These are phyloP conservation scores for Claviceps cyperi DNA, from an alignment of 2,329 filamentous ascomycete genomes.

Conservation along the genomic window DNA sequence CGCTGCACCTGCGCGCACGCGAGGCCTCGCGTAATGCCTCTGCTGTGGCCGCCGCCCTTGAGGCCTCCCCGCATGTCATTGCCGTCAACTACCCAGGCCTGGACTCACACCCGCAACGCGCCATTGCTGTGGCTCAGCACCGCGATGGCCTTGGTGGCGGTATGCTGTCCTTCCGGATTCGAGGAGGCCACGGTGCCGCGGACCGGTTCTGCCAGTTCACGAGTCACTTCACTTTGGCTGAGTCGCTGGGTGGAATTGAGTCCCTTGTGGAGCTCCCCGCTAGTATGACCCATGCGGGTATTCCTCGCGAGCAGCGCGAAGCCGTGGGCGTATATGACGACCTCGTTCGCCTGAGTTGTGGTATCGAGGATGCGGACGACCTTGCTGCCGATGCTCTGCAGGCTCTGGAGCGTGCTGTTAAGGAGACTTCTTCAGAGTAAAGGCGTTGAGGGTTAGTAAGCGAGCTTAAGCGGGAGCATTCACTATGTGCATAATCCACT, in stretches of 20 bases:
- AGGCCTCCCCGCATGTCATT: constrained; percentile 67
- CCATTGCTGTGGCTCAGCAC: constrained; percentile 80
- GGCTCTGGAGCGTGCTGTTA: constrained; percentile 64
- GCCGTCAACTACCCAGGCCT: constrained; percentile 93
- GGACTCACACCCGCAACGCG: constrained; percentile 71
- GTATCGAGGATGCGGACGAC: constrained; percentile 81
- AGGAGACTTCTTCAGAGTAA: constrained; percentile 10
- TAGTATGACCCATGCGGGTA: constrained; percentile 94
- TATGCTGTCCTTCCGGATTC: constrained; percentile 93
- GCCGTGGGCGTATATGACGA: constrained; percentile 91
- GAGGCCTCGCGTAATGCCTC: constrained; percentile 75
- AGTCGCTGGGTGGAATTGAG: constrained; percentile 86
- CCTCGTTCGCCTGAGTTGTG: constrained; percentile 82
- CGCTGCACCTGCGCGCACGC: constrained; percentile 78
- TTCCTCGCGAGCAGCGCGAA: constrained; percentile 80
- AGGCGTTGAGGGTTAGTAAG: constrained; percentile 15
- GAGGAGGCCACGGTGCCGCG: constrained; percentile 71
- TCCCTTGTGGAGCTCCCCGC: constrained; percentile 81
- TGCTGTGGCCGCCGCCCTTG: constrained; percentile 60
- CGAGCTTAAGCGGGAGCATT: too few species aligned
- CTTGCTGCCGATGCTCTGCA: constrained; percentile 68
- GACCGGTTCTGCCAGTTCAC: constrained; percentile 86
- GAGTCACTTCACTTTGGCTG: constrained; percentile 81
- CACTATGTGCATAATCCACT: too few species aligned
- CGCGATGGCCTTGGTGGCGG: constrained; percentile 88